Percentiles rank a stretch among this genome's conserved stretches.
Evolutionary conservation across 2,329 filamentous ascomycete species (phyloP).

Genomic region (Beauveria australis): DNA sequence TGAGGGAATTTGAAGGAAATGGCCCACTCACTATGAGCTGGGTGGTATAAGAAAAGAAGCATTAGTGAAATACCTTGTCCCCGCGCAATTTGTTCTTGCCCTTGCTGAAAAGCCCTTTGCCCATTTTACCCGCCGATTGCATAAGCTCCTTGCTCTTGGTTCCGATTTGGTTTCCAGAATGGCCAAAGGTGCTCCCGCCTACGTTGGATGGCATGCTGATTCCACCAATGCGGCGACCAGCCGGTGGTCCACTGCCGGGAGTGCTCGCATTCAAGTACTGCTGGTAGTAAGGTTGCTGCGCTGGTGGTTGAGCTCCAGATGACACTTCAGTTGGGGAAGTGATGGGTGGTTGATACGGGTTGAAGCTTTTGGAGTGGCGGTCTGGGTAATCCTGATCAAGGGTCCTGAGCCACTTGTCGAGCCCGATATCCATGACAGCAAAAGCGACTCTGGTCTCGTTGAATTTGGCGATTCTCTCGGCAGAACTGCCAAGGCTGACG

Average conservation of each 20-base stretch:
- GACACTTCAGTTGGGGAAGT: conserved; percentile 14
- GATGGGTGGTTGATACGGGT: conserved; percentile 4
- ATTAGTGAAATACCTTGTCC: conserved; percentile 82
- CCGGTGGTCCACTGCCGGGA: conserved; percentile 23
- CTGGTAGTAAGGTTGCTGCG: conserved; percentile 46
- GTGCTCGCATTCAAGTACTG: conserved; percentile 46
- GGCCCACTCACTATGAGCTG: conserved; percentile 16
- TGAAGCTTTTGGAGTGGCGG: conserved; percentile 21
- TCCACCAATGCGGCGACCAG: conserved; percentile 27
- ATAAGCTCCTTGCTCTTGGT: conserved; percentile 83
- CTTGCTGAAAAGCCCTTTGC: conserved; percentile 86
- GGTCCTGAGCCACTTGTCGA: conserved; percentile 50
- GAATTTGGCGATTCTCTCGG: conserved; percentile 66
- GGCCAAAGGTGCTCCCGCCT: conserved; percentile 38
- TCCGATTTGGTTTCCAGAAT: conserved; percentile 58
- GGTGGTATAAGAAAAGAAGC: conserved; percentile 23
- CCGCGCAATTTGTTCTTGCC: conserved; percentile 76
- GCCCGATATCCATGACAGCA: conserved; percentile 63
- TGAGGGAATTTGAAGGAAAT: conserved; percentile 11
- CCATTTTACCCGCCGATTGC: conserved; percentile 77
- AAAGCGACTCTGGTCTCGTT: conserved; percentile 65
- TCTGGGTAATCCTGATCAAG: conserved; percentile 40
- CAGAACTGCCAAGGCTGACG: conserved; percentile 53
- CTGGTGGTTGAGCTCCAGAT: conserved; percentile 18
- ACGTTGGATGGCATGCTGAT: conserved; percentile 31